Percentiles rank a stretch among this genome's conserved stretches.
Evolutionary conservation across 2,329 filamentous ascomycete genomes (phyloP).

Genomic region (Verticillium nubilum): DNA sequence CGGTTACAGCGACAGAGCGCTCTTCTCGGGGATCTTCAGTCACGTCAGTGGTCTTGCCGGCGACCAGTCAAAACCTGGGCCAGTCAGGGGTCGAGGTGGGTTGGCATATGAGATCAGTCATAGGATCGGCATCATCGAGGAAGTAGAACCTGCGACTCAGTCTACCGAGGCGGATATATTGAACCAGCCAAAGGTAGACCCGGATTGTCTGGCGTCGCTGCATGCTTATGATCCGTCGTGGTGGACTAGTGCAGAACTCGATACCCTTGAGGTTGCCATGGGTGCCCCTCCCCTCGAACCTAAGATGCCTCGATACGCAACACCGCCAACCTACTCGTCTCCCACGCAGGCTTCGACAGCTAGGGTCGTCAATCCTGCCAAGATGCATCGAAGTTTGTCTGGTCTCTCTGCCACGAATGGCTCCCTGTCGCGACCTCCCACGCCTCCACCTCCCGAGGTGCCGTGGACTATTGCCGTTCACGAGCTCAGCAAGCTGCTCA

Average conservation of each 20-base stretch:
- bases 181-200: background rate
- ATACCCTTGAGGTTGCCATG: conserved; percentile 61
- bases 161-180: background rate
- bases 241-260: conserved; percentile 64
- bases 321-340: conserved; percentile 71
- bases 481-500: conserved; percentile 75
- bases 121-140: conserved; percentile 36
- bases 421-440: conserved; percentile 40
- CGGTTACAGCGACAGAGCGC: conserved; percentile 88
- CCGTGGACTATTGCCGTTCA: conserved; percentile 80
- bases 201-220: conserved; percentile 17
- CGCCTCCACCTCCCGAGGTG: conserved; percentile 73
- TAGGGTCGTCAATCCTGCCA: conserved; percentile 66
- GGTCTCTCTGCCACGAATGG: conserved; percentile 35
- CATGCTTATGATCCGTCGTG: conserved; percentile 60
- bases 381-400: conserved; percentile 59
- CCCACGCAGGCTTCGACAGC: conserved; percentile 84
- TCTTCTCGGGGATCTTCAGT: conserved; percentile 83
- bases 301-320: conserved; percentile 49
- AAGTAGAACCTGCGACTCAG: conserved; percentile 18
- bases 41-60: conserved; percentile 80
- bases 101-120: conserved; percentile 55
- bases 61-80: conserved; percentile 28
- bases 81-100: conserved; percentile 28
- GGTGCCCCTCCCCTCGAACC: conserved; percentile 42